Evolutionary conservation across 192 early-diverging fungal genomes (phyloP), one percentile per base, ranked within the genome.

Genomic region (Podila epigama): DNA sequence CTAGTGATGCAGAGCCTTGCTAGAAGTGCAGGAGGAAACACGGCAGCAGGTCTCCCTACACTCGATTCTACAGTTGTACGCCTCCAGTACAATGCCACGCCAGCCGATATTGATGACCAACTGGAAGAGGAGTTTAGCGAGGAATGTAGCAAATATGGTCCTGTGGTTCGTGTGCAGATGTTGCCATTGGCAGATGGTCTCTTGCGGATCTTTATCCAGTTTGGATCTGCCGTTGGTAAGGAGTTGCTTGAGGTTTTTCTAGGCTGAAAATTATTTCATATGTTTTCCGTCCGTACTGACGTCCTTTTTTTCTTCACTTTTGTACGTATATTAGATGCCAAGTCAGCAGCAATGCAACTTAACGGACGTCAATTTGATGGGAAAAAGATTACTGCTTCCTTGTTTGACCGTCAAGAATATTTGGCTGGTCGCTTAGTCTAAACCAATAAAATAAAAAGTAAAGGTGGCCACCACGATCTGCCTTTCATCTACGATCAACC

Each of bases 291-390:
- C 15, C 28, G 53, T 29, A 27, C 53, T 33, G 18, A 37, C 7
- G 33, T 56, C 27, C 29, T 1, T 32, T 27, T 16, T 8, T 28
- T 37, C 18, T 48, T n/a, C 63, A 41, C 60, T 33, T 33, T 34
- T 60, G 15, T 15, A 25, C n/a, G 25, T 52, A 28, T n/a, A 39
- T 20, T 9, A 89, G 90, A 81, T 77, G 85, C 90, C 8, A 72
- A 67, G 5, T 85, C 85, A 28, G 93, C 95, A 15, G 58, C 86
- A 33, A 81, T 80, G 58, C 87, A 88, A 36, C 80, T 97, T 37
- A 84, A 95, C 60, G 89, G 89, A 29, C 88, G 95, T 33, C 95
- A 89, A 84, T 97, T 97, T 81, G 94, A 90, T 36, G 93, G 94
- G 9, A 84, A 90, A 50, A 88, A 84, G 33, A 80, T 96, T 34